Evolutionary conservation across 1,139 yeast genomes (phyloP).

Genomic region (Nadsonia commutata): DNA sequence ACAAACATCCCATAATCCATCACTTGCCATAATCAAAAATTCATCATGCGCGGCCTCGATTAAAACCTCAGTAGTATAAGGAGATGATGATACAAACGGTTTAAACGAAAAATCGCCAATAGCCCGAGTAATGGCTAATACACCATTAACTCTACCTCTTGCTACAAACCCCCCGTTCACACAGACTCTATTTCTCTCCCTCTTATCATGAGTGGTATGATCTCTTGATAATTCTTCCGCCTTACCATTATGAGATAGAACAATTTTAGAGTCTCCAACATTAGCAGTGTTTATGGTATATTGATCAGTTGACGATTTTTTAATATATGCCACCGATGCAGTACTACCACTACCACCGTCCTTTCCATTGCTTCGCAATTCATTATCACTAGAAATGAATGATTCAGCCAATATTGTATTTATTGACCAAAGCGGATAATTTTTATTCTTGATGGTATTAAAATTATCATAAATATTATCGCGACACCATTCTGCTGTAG

Average conservation of each 20-base stretch:
- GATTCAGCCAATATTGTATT: not conserved
- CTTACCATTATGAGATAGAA: conserved; percentile 2
- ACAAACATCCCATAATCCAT: conserved; percentile 6
- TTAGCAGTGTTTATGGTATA: conserved; percentile 3
- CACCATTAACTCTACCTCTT: conserved; percentile 4
- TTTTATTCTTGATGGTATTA: not conserved
- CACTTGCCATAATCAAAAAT: conserved; percentile 4
- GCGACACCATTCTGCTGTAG: conserved; percentile 3
- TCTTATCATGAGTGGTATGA: conserved; percentile 1
- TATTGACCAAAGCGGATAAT: not conserved
- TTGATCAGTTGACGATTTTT: not conserved
- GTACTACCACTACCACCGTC: not conserved
- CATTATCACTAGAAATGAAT: not conserved
- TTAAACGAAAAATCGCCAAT: conserved; percentile 4
- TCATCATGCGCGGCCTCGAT: conserved; percentile 2
- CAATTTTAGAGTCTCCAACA: conserved; percentile 2
- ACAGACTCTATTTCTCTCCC: conserved; percentile 3
- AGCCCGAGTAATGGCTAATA: conserved; percentile 3
- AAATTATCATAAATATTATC: not conserved
- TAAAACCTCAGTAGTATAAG: conserved; percentile 3
- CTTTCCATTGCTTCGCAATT: not conserved
- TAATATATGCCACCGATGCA: not conserved
- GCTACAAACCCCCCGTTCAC: conserved; percentile 5
- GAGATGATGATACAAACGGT: conserved; percentile 4
- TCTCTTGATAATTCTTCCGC: conserved; percentile 4